A percentile compares a stretch with the other conserved stretches of the same genome.
Conservation (phyloP, 192 early-diverging fungal genomes). For the Mortierella antarctica region DNA sequence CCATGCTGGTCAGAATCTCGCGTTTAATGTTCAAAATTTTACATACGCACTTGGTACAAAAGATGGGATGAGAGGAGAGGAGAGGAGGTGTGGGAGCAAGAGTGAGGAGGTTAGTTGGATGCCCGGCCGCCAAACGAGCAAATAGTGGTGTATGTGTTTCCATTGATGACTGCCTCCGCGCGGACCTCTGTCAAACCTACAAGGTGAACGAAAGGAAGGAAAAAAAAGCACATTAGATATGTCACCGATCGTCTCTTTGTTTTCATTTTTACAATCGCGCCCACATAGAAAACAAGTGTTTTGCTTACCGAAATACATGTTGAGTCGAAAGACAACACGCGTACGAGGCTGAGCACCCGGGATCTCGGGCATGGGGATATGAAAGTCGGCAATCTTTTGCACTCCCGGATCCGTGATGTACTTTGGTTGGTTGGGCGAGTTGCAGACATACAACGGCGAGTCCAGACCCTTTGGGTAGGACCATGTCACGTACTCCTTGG, state of each 20-base stretch:
- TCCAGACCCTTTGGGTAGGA: constrained; percentile 49
- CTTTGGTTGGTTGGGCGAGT: constrained; percentile 50
- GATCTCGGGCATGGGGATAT: constrained; percentile 55
- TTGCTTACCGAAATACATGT: constrained; percentile 49
- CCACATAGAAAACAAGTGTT: neutral
- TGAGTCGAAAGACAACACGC: constrained; percentile 52
- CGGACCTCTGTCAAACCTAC: constrained; percentile 60
- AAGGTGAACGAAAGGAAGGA: neutral
- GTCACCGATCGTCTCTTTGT: no score
- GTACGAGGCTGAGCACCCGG: constrained; percentile 49
- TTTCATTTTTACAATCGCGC: neutral
- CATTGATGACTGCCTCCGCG: constrained; percentile 61
- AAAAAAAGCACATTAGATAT: neutral
- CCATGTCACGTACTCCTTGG: constrained; percentile 50
- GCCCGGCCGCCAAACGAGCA: constrained; percentile 55
- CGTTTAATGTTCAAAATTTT: no score
- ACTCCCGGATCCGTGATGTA: constrained; percentile 58
- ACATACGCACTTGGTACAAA: no score
- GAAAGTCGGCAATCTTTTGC: constrained; percentile 59
- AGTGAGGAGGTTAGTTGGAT: no score
- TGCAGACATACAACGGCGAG: constrained; percentile 45
- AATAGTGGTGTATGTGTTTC: constrained; percentile 57
- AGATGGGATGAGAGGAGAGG: no score
- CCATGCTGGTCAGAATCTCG: no score
- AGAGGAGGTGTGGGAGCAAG: no score